These are phyloP conservation scores for Fusarium chuoi DNA, from an alignment of 2,329 filamentous ascomycete genomes.

Conservation along the genomic window DNA sequence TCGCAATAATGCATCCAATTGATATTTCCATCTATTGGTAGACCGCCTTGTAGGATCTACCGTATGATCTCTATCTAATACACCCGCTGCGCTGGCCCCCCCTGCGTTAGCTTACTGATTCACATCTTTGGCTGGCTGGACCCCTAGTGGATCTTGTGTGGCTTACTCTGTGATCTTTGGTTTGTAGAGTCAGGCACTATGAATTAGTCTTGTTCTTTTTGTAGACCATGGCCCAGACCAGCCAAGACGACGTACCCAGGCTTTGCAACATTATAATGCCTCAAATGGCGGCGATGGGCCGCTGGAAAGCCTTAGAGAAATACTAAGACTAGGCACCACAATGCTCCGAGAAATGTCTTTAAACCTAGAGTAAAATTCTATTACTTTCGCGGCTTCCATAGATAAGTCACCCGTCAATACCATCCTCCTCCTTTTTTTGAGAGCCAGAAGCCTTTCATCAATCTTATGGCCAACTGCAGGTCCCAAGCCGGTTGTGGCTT, in stretches of 20 bases:
- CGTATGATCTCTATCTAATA: neutral
- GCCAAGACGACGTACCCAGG: neutral
- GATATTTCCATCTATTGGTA: neutral
- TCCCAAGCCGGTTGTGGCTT: neutral
- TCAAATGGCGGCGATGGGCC: neutral
- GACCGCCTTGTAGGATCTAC: neutral
- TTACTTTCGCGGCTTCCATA: accelerated
- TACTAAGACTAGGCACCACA: no score
- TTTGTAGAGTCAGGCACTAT: accelerated
- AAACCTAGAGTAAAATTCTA: neutral
- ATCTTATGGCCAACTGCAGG: no score
- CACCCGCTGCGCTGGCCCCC: no score
- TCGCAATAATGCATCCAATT: accelerated
- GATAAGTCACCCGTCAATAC: accelerated
- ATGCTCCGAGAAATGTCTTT: neutral
- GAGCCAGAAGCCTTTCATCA: neutral
- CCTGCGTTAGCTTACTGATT: neutral
- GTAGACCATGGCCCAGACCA: no score
- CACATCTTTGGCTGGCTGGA: neutral
- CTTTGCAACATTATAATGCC: neutral
- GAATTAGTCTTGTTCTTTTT: no score
- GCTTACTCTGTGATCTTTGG: neutral
- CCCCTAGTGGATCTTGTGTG: neutral
- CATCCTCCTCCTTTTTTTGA: no score
- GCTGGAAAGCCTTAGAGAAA: neutral